phyloP scores from a whole-genome alignment of 805 yeast genomes.

The Candida namnaoensis region DNA sequence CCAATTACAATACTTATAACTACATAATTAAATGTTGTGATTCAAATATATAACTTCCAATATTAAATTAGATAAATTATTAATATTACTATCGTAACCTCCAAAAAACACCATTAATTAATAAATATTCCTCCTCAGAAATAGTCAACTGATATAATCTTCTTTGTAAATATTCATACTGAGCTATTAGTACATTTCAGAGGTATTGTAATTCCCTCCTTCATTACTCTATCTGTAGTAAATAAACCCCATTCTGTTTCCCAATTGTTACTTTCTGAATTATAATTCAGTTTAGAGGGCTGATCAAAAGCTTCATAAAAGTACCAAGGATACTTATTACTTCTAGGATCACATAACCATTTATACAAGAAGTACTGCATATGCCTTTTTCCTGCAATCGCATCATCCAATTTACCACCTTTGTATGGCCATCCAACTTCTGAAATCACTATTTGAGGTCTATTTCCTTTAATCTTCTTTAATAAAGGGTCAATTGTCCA shows the following conservation, averaged over 20 bases:
- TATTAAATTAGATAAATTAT: too few relatives aligned
- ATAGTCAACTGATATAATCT: too few relatives aligned
- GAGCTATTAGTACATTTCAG: background rate
- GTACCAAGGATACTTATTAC: slow-evolving; percentile 37
- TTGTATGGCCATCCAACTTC: slow-evolving; percentile 70
- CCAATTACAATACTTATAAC: too few relatives aligned
- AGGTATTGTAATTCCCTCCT: slow-evolving; percentile 34
- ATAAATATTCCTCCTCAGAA: too few relatives aligned
- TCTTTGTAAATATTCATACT: too few relatives aligned
- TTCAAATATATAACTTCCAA: too few relatives aligned
- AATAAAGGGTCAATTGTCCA: slow-evolving; percentile 33
- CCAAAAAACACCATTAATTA: too few relatives aligned
- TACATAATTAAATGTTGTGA: too few relatives aligned
- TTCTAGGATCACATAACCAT: slow-evolving; percentile 41
- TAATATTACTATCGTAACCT: too few relatives aligned
- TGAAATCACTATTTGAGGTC: slow-evolving; percentile 33
- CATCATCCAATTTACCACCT: slow-evolving; percentile 40
- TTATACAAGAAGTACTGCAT: slow-evolving; percentile 38
- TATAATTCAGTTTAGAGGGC: slow-evolving; percentile 55
- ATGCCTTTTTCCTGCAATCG: slow-evolving; percentile 37
- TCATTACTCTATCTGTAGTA: slow-evolving; percentile 35
- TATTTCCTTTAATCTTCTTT: slow-evolving; percentile 11
- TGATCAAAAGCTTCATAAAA: slow-evolving; percentile 68
- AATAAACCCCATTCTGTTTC: slow-evolving; percentile 71
- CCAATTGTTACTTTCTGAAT: slow-evolving; percentile 42